These are phyloP conservation scores for Fonsecaea monophora DNA, from an alignment of 2,329 filamentous ascomycete genomes.

Conservation along the genomic window DNA sequence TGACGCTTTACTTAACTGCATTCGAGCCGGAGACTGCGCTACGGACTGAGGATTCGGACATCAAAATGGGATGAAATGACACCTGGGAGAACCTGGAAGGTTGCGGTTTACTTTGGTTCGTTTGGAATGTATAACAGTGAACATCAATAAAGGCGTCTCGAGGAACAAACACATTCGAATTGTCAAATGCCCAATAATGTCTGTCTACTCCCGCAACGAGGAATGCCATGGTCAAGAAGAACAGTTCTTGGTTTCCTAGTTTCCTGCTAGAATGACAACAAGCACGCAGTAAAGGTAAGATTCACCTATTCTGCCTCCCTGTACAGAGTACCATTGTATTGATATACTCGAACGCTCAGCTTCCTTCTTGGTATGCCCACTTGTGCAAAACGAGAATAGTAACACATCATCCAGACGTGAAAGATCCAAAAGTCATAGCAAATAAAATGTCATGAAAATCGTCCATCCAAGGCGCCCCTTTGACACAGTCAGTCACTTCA, in stretches of 20 bases:
- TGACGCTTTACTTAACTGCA: not conserved
- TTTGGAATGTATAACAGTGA: too few species aligned
- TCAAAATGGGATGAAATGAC: too few species aligned
- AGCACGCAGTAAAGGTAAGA: not conserved
- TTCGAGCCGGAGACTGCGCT: not conserved
- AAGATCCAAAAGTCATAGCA: not conserved
- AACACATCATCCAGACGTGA: not conserved
- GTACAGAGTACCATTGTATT: not conserved
- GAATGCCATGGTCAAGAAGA: not conserved
- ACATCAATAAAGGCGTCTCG: too few species aligned
- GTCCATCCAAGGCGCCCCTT: not conserved
- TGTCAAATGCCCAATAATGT: too few species aligned
- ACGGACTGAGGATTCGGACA: too few species aligned
- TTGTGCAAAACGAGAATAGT: not conserved
- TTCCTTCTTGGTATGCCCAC: not conserved
- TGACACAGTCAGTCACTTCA: not conserved
- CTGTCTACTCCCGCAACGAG: too few species aligned
- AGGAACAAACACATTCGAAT: too few species aligned
- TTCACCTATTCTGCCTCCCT: not conserved
- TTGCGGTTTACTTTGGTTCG: too few species aligned
- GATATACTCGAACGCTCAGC: not conserved
- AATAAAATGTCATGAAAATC: not conserved
- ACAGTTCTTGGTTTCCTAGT: not conserved
- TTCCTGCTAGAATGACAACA: not conserved
- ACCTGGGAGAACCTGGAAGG: too few species aligned